phyloP scores from a whole-genome alignment of 768 basidiomycete species.

The Trametes cubensis region DNA sequence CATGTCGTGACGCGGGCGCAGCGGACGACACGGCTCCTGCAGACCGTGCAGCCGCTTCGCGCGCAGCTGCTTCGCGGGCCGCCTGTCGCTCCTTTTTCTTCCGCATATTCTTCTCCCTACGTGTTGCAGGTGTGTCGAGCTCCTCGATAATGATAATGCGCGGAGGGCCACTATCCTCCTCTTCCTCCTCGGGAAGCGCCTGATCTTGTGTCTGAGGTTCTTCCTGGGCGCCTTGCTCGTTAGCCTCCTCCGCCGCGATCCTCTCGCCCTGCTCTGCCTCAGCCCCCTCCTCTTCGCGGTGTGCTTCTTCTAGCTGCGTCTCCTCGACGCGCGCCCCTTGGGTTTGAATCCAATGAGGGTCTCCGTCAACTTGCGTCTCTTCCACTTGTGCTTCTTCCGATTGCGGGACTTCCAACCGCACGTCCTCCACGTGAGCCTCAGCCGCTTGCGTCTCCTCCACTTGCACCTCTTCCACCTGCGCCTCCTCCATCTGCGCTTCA shows the following conservation, averaged over 20 bases:
- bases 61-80: constrained; percentile 13
- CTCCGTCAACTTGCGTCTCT: too few relatives aligned
- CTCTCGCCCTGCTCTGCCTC: not conserved
- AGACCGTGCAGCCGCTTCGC: constrained; percentile 3
- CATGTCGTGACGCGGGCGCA: not conserved
- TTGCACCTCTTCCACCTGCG: too few relatives aligned
- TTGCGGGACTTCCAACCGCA: too few relatives aligned
- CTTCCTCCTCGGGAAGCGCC: not conserved
- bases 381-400: too few relatives aligned
- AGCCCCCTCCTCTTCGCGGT: not conserved
- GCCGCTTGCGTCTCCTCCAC: too few relatives aligned
- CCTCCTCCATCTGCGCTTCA: too few relatives aligned
- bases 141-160: constrained; percentile 69
- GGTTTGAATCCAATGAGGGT: too few relatives aligned
- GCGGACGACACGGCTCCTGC: not conserved
- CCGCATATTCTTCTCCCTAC: constrained; percentile 57
- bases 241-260: too few relatives aligned
- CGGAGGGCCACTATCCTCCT: constrained; percentile 37
- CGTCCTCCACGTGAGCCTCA: too few relatives aligned
- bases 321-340: too few relatives aligned
- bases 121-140: constrained; percentile 70
- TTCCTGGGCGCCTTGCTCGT: too few relatives aligned
- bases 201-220: not conserved
- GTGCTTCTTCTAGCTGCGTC: not conserved
- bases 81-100: constrained; percentile 42